phyloP scores from a whole-genome alignment of 805 yeast genomes.

The Spencermartinsiella europaea region DNA sequence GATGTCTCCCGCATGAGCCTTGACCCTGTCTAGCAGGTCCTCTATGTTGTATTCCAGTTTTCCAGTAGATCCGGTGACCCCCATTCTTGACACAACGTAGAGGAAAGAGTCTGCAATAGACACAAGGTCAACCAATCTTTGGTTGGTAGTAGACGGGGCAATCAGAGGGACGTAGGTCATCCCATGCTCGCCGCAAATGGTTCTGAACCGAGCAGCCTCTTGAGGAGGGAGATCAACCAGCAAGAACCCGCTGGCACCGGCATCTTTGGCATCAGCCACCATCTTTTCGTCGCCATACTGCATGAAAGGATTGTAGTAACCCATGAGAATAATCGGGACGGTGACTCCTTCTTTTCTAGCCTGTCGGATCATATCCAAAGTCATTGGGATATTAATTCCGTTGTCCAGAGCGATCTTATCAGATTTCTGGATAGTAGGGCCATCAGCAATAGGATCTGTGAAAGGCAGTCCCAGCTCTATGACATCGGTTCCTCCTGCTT shows the following conservation, averaged over 20 bases:
- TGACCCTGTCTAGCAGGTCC: conserved; percentile 66
- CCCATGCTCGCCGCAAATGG: conserved; percentile 59
- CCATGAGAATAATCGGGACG: conserved; percentile 91
- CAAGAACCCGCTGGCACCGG: conserved; percentile 93
- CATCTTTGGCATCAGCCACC: conserved; percentile 69
- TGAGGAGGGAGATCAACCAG: conserved; percentile 97
- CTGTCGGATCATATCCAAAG: conserved; percentile 62
- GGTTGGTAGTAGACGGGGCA: conserved; percentile 95
- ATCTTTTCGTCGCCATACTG: conserved; percentile 84
- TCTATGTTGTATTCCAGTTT: conserved; percentile 59
- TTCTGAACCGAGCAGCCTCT: conserved; percentile 86
- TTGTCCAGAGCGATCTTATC: conserved; percentile 72
- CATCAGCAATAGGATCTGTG: conserved; percentile 98
- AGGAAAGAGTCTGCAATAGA: conserved; percentile 91
- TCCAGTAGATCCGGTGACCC: conserved; percentile 87
- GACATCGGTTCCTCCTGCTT: conserved; percentile 91
- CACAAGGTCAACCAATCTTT: conserved; percentile 70
- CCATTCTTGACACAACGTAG: conserved; percentile 97
- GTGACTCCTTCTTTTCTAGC: conserved; percentile 83
- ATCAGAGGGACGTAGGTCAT: conserved; percentile 87
- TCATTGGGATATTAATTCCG: conserved; percentile 66
- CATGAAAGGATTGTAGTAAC: conserved; percentile 92
- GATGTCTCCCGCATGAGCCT: conserved; percentile 63
- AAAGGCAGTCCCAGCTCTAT: conserved; percentile 96
- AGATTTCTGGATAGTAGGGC: conserved; percentile 91